These are phyloP conservation scores for Diplotaxis tenuifolia DNA, from an alignment of 345 rosid genomes.

Conservation along the genomic window DNA sequence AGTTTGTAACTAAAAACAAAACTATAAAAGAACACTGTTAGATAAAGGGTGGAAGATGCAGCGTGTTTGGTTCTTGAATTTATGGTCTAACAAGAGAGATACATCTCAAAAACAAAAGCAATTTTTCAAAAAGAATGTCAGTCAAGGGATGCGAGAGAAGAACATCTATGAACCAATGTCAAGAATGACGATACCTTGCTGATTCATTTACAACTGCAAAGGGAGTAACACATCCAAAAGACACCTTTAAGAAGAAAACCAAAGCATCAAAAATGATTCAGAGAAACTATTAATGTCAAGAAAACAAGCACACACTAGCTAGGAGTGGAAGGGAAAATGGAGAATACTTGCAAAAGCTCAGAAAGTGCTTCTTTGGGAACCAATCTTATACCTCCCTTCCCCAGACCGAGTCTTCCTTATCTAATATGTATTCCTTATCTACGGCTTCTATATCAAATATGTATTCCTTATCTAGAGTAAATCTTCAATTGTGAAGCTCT, in stretches of 20 bases:
- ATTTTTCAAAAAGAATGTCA: not conserved
- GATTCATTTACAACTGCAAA: conserved; percentile 78
- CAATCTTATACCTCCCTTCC: conserved; percentile 90
- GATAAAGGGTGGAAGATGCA: conserved; percentile 90
- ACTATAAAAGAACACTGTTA: conserved; percentile 42
- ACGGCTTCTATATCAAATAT: too few relatives aligned
- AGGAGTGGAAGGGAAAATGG: not conserved
- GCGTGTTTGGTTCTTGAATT: conserved; percentile 51
- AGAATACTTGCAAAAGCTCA: conserved; percentile 72
- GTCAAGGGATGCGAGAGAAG: too few relatives aligned
- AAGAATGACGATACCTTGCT: conserved; percentile 52
- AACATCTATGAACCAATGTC: not conserved
- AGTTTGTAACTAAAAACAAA: too few relatives aligned
- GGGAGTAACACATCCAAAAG: conserved; percentile 87
- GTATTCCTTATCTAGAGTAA: too few relatives aligned
- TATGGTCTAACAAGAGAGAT: conserved; percentile 70
- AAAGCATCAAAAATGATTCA: not conserved
- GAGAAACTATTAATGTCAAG: not conserved
- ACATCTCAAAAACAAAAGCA: conserved; percentile 54
- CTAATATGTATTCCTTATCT: too few relatives aligned
- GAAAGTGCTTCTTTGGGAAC: conserved; percentile 86
- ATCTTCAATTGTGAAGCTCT: too few relatives aligned
- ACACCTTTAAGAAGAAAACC: conserved; percentile 47
- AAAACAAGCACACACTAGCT: not conserved
- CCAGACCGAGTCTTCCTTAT: conserved; percentile 91